Evolutionary conservation across 2,329 filamentous ascomycete species (phyloP).

Genomic region (Fusarium poae): DNA sequence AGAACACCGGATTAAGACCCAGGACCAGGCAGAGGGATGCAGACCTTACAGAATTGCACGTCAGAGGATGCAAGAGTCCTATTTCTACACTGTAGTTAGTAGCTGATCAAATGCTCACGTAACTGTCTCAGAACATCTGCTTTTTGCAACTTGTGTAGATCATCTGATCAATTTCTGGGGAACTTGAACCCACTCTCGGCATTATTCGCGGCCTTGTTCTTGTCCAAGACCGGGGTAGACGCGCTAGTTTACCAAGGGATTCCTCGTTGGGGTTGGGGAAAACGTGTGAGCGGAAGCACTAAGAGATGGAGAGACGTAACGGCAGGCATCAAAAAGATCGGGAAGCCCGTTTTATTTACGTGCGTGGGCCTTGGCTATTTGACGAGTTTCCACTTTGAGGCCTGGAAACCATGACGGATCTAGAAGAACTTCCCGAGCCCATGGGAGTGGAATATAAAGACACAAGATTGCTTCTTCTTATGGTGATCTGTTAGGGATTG

Average conservation of each 20-base stretch:
- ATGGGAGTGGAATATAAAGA: neutral
- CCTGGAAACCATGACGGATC: neutral
- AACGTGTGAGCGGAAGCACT: neutral
- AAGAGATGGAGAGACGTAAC: neutral
- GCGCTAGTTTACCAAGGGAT: neutral
- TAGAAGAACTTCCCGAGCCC: neutral
- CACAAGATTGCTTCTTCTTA: neutral
- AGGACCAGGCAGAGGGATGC: neutral
- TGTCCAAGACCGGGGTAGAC: constrained; percentile 1
- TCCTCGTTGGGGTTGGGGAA: constrained; percentile 1
- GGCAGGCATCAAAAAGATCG: neutral
- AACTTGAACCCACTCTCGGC: constrained; percentile 1
- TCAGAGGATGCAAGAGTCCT: neutral
- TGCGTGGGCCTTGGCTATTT: neutral
- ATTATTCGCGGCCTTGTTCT: constrained; percentile 6
- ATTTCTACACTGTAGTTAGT: neutral
- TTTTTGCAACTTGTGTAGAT: neutral
- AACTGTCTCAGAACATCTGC: neutral
- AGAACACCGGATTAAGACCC: neutral
- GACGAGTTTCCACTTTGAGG: neutral
- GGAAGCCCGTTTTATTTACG: constrained; percentile 1
- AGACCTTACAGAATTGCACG: neutral
- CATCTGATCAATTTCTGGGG: constrained; percentile 4
- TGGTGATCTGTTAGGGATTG: neutral
- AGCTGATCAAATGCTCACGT: constrained; percentile 6